Base-by-base conservation (phyloP, 2,329 filamentous ascomycete genomes). In the Hymenoscyphus scutula region DNA sequence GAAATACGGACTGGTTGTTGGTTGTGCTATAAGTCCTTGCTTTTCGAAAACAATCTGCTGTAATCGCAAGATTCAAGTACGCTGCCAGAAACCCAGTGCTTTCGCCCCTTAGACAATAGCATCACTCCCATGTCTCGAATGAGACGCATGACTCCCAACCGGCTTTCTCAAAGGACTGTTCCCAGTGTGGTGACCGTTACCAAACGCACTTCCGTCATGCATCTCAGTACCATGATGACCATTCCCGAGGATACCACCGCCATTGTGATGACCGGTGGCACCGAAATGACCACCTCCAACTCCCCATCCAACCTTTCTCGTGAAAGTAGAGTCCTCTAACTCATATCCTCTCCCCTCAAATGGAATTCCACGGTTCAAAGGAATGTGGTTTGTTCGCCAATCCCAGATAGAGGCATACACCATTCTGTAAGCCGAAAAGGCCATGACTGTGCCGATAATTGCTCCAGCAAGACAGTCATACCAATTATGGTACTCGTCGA, bases 401-500 rank as follows among this genome's bases (percentile, higher is more conserved):
- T 91, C 86, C 83, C 87, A 90, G 58, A 90, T 78, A 8, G 82
- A 78, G 0, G 86, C 86, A 68, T 89, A 91, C 2, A 84, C 81
- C 85, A 89, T 89, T 60, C 88, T 79, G 72, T 89, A 90, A 0
- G 82, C 73, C 1, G 81, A 83, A 69, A 89, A 86, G 0, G 88
- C 88, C 75, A 89, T 84, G 63, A 84, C 72, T 1, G 82, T 86
- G 2, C 88, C 89, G 54, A 91, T 89, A 48, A 83, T 71, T 0
- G 82, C 87, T 5, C 88, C 89, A 0, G 85, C 86, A 0, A 90
- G 62, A n/a, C 89, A 78, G 61, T 91, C 89, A 64, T 91, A 91
- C 86, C 87, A 89, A 75, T 91, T 87, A 76, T 92, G 89, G 72
- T 81, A 90, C 72, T 90, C 84, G 67, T 91, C 86, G 62, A 91